Evolutionary conservation across 441 rosid genomes (phyloP).

Genomic region (Adansonia grandidieri): DNA sequence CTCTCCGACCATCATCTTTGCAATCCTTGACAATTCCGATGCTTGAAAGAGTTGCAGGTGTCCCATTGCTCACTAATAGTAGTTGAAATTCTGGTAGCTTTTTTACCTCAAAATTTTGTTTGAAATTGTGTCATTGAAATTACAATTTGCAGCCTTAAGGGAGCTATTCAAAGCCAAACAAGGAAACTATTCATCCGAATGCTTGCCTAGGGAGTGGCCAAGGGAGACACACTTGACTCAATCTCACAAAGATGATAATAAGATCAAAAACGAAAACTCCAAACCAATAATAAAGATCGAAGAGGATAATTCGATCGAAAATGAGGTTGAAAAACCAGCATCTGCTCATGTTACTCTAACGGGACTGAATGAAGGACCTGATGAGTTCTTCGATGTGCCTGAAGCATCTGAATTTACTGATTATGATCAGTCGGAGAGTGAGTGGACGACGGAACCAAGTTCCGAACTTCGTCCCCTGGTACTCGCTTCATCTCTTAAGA

Average conservation of each 20-base stretch:
- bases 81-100: neutral
- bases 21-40: slow-evolving; percentile 73
- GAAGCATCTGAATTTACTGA: slow-evolving; percentile 53
- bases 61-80: neutral
- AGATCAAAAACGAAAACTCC: slow-evolving; percentile 28
- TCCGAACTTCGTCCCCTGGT: slow-evolving; percentile 53
- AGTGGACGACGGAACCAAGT: slow-evolving; percentile 47
- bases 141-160: slow-evolving; percentile 57
- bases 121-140: slow-evolving; percentile 12
- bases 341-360: slow-evolving; percentile 52
- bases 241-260: slow-evolving; percentile 36
- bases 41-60: slow-evolving; percentile 89
- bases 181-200: slow-evolving; percentile 51
- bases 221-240: slow-evolving; percentile 37
- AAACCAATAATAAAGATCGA: slow-evolving; percentile 36
- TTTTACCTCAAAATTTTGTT: neutral
- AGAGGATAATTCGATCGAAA: slow-evolving; percentile 25
- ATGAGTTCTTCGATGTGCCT: slow-evolving; percentile 94
- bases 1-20: slow-evolving; percentile 60
- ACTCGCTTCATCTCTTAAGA: slow-evolving; percentile 23
- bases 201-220: slow-evolving; percentile 41
- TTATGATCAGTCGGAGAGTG: slow-evolving; percentile 45
- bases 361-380: slow-evolving; percentile 61
- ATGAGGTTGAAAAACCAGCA: slow-evolving; percentile 53
- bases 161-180: slow-evolving; percentile 73